These are phyloP conservation scores for Cyberlindnera mississippiensis DNA, from an alignment of 805 yeast species.

Conservation along the genomic window DNA sequence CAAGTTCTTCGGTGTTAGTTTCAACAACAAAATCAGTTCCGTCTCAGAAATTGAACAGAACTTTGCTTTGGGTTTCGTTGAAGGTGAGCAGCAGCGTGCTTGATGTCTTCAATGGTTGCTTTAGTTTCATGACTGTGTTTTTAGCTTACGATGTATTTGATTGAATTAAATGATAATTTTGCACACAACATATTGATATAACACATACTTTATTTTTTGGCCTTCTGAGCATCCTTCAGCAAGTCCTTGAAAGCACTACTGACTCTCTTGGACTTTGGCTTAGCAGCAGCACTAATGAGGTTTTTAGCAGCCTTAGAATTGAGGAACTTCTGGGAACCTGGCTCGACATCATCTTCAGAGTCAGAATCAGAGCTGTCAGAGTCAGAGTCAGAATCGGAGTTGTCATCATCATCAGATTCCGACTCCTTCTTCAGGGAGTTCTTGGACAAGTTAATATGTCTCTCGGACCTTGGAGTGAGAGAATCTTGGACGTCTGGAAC, in stretches of 20 bases:
- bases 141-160: background rate
- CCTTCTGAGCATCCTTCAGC: conserved; percentile 39
- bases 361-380: conserved; percentile 26
- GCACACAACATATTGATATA: conserved; percentile 1
- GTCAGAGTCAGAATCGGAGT: conserved; percentile 30
- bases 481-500: conserved; percentile 63
- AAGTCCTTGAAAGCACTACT: conserved; percentile 47
- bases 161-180: background rate
- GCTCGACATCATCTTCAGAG: conserved; percentile 19
- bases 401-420: conserved; percentile 24
- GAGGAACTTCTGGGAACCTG: conserved; percentile 34
- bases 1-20: conserved; percentile 83
- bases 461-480: conserved; percentile 24
- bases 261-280: conserved; percentile 19
- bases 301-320: conserved; percentile 42
- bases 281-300: conserved; percentile 33
- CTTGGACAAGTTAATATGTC: conserved; percentile 8
- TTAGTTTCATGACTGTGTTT: background rate
- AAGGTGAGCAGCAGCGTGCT: conserved; percentile 45
- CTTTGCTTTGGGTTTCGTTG: conserved; percentile 81
- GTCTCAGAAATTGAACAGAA: conserved; percentile 65
- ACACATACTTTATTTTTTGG: conserved; percentile 6
- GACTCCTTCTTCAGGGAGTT: background rate
- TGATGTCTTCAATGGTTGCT: background rate
- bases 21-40: conserved; percentile 74